phyloP scores from a whole-genome alignment of 768 basidiomycete genomes.

The Podaxis mareebaensis region DNA sequence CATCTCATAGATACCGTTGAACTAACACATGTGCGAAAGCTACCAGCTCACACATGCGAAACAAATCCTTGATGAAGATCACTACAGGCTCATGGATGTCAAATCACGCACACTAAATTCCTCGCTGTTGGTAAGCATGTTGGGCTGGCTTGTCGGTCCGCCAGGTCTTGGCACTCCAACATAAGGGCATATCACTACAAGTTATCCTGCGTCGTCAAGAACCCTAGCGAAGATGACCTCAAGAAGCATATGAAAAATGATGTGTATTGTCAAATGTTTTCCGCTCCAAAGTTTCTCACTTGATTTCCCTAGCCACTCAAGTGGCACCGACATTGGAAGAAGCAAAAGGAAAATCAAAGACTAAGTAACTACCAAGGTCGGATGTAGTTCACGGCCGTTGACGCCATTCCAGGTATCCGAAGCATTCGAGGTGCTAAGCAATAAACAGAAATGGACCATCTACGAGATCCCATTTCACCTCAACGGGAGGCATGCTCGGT shows the following conservation, averaged over 20 bases:
- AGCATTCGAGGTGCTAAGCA: constrained; percentile 93
- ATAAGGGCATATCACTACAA: constrained; percentile 94
- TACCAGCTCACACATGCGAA: too few species aligned
- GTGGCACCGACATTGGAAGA: constrained; percentile 92
- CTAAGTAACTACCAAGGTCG: constrained; percentile 36
- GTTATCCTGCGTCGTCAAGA: constrained; percentile 68
- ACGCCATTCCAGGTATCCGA: constrained; percentile 68
- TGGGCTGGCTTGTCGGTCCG: too few species aligned
- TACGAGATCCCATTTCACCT: constrained; percentile 58
- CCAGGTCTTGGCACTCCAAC: too few species aligned
- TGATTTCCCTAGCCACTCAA: constrained; percentile 64
- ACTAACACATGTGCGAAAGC: too few species aligned
- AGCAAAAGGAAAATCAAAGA: constrained; percentile 90
- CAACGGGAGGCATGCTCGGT: constrained; percentile 61
- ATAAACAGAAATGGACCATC: constrained; percentile 78
- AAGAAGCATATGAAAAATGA: constrained; percentile 98
- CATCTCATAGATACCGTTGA: too few species aligned
- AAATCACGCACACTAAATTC: too few species aligned
- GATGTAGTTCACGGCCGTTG: background rate
- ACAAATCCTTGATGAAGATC: too few species aligned
- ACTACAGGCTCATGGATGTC: too few species aligned
- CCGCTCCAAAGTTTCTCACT: background rate
- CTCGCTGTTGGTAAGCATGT: too few species aligned
- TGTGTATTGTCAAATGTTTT: constrained; percentile 27
- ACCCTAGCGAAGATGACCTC: constrained; percentile 81